These are phyloP conservation scores for Boletus vinaceobasis DNA, from an alignment of 768 basidiomycete genomes.

Conservation along the genomic window DNA sequence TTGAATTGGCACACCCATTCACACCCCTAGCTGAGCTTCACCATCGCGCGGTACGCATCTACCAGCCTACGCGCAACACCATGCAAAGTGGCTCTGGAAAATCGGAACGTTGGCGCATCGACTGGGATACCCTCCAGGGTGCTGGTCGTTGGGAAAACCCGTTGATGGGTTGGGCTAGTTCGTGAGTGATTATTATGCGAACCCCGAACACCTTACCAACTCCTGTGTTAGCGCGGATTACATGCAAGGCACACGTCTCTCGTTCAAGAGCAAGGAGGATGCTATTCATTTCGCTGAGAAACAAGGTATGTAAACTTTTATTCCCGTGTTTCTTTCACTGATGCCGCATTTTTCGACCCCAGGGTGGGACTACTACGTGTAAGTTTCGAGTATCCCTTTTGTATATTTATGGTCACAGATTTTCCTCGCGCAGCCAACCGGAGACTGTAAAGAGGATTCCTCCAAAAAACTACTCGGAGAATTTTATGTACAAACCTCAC, in stretches of 20 bases:
- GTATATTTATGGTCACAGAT: constrained; percentile 3
- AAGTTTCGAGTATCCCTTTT: constrained; percentile 34
- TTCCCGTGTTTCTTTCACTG: not conserved
- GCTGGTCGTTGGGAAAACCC: constrained; percentile 97
- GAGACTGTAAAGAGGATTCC: constrained; percentile 64
- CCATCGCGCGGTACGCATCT: constrained; percentile 87
- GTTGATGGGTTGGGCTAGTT: constrained; percentile 95
- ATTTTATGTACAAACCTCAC: constrained; percentile 78
- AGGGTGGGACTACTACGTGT: constrained; percentile 96
- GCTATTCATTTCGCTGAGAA: constrained; percentile 96
- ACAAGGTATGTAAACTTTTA: constrained; percentile 59
- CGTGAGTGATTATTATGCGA: constrained; percentile 50
- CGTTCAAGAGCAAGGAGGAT: constrained; percentile 84
- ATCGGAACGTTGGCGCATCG: constrained; percentile 86
- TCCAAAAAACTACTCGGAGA: constrained; percentile 89
- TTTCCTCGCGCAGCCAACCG: constrained; percentile 45
- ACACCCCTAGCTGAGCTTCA: constrained; percentile 65
- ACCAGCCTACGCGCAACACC: constrained; percentile 87
- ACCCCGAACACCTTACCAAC: constrained; percentile 1
- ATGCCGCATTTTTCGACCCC: constrained; percentile 1
- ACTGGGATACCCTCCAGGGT: constrained; percentile 89
- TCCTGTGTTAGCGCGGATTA: constrained; percentile 72
- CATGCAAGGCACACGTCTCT: constrained; percentile 85
- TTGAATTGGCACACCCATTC: not conserved
- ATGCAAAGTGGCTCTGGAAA: constrained; percentile 93